Base-by-base conservation (phyloP, 139 green algal genomes). In the Zygnema circumcarinatum region DNA sequence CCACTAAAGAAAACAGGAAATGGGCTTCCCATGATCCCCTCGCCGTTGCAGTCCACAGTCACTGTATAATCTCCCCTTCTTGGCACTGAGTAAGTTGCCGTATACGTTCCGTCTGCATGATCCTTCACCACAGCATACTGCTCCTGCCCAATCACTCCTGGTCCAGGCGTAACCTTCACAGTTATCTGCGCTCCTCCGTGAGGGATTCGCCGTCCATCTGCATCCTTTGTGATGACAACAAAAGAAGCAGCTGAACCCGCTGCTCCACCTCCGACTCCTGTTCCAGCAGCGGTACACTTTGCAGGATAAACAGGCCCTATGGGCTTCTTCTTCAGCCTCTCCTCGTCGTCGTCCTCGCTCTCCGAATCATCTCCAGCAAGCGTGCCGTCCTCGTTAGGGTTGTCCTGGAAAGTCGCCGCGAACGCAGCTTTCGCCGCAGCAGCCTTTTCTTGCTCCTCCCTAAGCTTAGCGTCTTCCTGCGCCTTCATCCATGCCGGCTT, bases 1-100 rank as follows among this genome's bases (percentile, higher is more conserved):
- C 93, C 90, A 35, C 93, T 93, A 87, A 98, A 98, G 90, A 96
- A 98, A 2, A 98, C 93, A 38, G 94, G 95, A 89, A 96, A 98
- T 36, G 95, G 95, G 25, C 93, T 97, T 41, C 94, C 95, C 54
- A 92, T 92, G 47, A 98, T 94, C 2, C 92, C 88, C 1, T 93
- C 76, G 52, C 93, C 95, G 82, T 98, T 96, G 68, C 96, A 76
- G 11, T 32, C 21, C 2, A 94, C 81, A 1, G 84, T 83, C 39
- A 98, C 93, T 79, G 93, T 88, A 89, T 97, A 98, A 84, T 95
- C 95, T 72, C 96, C 96, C 52, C 94, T 94, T 1, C 67, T 69
- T 21, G 91, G 91, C 0, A 95, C 91, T 0, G 92, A 92, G 92
- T 98, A 98, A 0, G 74, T 94, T 62, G 92, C 94, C 3, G 93